Conservation (phyloP, 768 basidiomycete genomes). For the Coprinopsis cinerea region DNA sequence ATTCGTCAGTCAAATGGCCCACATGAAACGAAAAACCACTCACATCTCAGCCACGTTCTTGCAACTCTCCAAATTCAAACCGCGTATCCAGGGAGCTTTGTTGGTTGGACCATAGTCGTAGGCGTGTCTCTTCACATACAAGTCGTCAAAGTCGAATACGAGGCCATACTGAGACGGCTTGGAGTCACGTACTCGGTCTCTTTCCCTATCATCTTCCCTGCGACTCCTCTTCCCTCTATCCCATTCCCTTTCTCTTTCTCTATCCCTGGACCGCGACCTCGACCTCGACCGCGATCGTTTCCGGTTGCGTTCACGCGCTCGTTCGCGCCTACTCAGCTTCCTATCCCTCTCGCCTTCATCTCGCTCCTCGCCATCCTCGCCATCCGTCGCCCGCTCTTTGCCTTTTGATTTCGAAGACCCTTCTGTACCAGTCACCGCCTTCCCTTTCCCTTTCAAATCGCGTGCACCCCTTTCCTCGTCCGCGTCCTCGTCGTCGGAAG, state of each 20-base stretch:
- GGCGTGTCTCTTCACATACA: neutral
- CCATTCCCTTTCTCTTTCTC: neutral
- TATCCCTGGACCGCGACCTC: neutral
- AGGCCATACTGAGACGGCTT: neutral
- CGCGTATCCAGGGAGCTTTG: constrained; percentile 6
- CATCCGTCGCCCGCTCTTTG: neutral
- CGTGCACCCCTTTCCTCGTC: neutral
- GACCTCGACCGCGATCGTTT: neutral
- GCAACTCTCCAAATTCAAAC: neutral
- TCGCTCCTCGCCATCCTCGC: neutral
- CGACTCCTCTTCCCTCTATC: constrained; percentile 1
- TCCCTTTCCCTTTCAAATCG: neutral
- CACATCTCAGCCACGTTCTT: constrained; percentile 5
- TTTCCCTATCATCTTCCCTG: neutral
- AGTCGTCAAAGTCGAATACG: neutral
- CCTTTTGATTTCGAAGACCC: neutral
- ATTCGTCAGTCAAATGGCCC: no score
- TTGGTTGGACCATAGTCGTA: neutral
- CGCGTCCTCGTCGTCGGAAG: neutral
- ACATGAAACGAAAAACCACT: neutral
- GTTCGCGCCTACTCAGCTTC: neutral
- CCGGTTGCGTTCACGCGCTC: neutral
- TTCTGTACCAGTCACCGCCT: neutral
- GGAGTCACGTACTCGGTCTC: neutral
- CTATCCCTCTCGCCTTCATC: neutral